Conservation (phyloP, 441 rosid genomes). For the Aquilaria agallochum region DNA sequence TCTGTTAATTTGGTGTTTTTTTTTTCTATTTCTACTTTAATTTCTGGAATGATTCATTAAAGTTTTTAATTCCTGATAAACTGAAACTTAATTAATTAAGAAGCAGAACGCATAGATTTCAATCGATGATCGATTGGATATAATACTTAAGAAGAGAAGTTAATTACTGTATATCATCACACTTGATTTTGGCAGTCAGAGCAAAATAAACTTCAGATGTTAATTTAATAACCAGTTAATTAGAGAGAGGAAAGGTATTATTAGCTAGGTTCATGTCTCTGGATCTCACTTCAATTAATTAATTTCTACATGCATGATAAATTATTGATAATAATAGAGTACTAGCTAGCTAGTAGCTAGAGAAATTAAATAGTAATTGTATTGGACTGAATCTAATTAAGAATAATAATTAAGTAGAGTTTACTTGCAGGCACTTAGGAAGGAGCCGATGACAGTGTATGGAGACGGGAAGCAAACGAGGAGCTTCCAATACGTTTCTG, state of each 20-base stretch:
- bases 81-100: too few species aligned
- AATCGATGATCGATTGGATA: too few species aligned
- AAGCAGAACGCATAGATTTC: too few species aligned
- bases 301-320: too few species aligned
- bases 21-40: not conserved
- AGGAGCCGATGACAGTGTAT: constrained; percentile 80
- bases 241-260: too few species aligned
- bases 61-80: not conserved
- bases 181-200: too few species aligned
- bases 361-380: not conserved
- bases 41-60: not conserved
- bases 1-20: not conserved
- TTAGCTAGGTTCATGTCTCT: too few species aligned
- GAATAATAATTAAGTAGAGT: not conserved
- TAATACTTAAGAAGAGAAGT: too few species aligned
- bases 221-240: too few species aligned
- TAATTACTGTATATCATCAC: too few species aligned
- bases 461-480: constrained; percentile 91
- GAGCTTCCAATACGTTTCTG: constrained; percentile 85
- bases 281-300: too few species aligned
- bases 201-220: too few species aligned
- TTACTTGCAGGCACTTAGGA: constrained; percentile 56
- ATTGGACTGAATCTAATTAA: constrained; percentile 15
- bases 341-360: not conserved
- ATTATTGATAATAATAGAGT: not conserved